A percentile compares a stretch with the other conserved stretches of the same genome.
phyloP scores from a whole-genome alignment of 495 filamentous ascomycete species.

The Podospora australis region DNA sequence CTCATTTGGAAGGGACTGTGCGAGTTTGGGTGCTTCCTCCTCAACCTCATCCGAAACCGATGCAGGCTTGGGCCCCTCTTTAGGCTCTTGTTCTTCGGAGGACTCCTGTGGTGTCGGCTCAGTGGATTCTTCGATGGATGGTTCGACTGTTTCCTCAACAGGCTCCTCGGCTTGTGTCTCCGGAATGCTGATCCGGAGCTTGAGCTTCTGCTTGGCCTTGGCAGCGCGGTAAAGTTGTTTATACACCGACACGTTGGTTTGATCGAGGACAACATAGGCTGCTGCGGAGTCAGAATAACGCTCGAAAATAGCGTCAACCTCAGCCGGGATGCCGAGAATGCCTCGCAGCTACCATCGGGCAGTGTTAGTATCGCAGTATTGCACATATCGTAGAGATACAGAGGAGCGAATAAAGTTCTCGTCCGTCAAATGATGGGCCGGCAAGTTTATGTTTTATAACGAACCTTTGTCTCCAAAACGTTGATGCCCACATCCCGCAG shows the following conservation, averaged over 20 bases:
- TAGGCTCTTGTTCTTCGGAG: slow-evolving; percentile 3
- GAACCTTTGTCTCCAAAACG: slow-evolving; percentile 78
- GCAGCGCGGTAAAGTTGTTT: slow-evolving; percentile 96
- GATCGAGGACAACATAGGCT: slow-evolving; percentile 72
- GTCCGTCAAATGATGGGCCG: no score
- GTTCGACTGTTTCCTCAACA: slow-evolving; percentile 1
- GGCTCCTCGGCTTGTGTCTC: slow-evolving; percentile 28
- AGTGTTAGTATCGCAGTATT: slow-evolving; percentile 15
- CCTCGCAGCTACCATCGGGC: slow-evolving; percentile 58
- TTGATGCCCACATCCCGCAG: slow-evolving; percentile 74
- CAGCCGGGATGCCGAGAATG: slow-evolving; percentile 62
- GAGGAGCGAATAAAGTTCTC: no score
- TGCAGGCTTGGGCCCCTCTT: slow-evolving; percentile 20
- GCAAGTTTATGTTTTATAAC: no score
- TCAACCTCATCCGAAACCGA: slow-evolving; percentile 22
- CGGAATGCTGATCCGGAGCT: slow-evolving; percentile 64
- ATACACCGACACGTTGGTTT: slow-evolving; percentile 73
- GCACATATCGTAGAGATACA: not conserved
- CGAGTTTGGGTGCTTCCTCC: slow-evolving; percentile 8
- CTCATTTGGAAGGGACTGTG: not conserved
- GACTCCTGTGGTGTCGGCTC: slow-evolving; percentile 11
- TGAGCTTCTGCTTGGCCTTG: slow-evolving; percentile 97
- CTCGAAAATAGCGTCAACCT: slow-evolving; percentile 70
- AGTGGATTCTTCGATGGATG: slow-evolving; percentile 12
- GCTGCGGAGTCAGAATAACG: slow-evolving; percentile 92